Conservation (phyloP, 441 rosid species). For the Pelargonium fulgidum region DNA sequence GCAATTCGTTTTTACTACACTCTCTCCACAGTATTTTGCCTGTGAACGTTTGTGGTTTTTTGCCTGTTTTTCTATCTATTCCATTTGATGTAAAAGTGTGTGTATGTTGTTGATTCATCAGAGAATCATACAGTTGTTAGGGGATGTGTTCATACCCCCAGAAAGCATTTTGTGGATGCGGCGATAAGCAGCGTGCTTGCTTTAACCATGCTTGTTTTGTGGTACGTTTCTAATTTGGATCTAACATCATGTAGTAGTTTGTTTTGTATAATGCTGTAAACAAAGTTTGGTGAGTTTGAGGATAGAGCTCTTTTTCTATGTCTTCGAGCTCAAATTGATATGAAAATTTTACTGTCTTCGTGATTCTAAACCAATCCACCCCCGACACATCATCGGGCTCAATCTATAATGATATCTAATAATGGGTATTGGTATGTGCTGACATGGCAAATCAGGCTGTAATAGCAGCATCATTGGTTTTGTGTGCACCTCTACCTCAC, state of each 20-base stretch:
- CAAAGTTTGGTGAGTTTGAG: not conserved
- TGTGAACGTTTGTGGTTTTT: not conserved
- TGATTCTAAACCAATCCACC: slow-evolving; percentile 23
- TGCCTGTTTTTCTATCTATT: not conserved
- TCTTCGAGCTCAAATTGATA: not conserved
- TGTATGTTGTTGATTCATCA: not conserved
- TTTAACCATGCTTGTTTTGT: not conserved
- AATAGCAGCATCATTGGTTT: slow-evolving; percentile 11
- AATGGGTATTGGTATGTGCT: slow-evolving; percentile 8
- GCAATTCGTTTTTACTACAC: not conserved
- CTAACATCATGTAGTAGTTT: not conserved
- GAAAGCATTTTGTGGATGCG: not conserved
- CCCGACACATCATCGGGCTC: slow-evolving; percentile 21
- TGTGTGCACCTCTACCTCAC: slow-evolving; percentile 7
- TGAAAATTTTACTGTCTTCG: slow-evolving; percentile 9
- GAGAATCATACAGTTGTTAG: not conserved
- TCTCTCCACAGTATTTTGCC: not conserved
- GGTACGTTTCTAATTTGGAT: slow-evolving; percentile 3
- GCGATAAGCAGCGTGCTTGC: not conserved
- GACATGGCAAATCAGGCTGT: slow-evolving; percentile 5
- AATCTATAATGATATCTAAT: slow-evolving; percentile 22
- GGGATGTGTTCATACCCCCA: not conserved
- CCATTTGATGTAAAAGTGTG: not conserved
- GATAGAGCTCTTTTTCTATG: not conserved
- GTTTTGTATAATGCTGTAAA: not conserved